phyloP scores from a whole-genome alignment of 208 protist genomes.

The Acanthamoeba triangularis region DNA sequence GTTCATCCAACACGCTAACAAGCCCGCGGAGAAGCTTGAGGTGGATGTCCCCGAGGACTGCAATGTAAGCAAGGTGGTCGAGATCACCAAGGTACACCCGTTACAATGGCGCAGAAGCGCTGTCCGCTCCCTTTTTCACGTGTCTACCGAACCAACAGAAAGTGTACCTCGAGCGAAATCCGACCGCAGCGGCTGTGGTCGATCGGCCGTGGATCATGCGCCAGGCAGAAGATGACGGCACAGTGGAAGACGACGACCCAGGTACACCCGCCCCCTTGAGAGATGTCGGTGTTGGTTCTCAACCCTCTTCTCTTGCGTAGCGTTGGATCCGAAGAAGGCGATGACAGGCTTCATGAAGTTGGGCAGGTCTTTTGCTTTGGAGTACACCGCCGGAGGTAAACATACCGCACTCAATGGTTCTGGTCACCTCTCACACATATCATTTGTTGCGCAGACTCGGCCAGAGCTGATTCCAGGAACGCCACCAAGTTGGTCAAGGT shows the following conservation, averaged over 20 bases:
- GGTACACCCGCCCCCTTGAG: neutral
- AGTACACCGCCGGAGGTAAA: neutral
- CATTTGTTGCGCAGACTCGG: neutral
- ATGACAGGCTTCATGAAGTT: neutral
- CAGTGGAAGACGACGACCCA: constrained; percentile 3
- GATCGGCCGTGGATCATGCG: neutral
- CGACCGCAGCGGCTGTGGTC: neutral
- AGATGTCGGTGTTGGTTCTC: neutral
- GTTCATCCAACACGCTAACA: neutral
- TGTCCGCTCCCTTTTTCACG: neutral
- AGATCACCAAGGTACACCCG: neutral
- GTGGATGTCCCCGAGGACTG: neutral
- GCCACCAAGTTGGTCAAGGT: constrained; percentile 19
- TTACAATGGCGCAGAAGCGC: neutral
- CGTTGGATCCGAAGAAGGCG: neutral
- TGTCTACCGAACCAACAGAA: neutral
- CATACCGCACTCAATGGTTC: neutral
- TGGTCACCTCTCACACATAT: neutral
- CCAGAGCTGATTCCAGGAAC: neutral
- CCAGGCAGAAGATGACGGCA: constrained; percentile 9
- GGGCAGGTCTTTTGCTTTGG: neutral
- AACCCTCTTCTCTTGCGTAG: neutral
- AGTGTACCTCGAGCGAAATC: neutral
- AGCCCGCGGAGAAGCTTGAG: neutral
- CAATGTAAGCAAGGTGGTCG: neutral